These are phyloP conservation scores for Rhazya stricta DNA, from an alignment of 257 asterid genomes.

Conservation along the genomic window DNA sequence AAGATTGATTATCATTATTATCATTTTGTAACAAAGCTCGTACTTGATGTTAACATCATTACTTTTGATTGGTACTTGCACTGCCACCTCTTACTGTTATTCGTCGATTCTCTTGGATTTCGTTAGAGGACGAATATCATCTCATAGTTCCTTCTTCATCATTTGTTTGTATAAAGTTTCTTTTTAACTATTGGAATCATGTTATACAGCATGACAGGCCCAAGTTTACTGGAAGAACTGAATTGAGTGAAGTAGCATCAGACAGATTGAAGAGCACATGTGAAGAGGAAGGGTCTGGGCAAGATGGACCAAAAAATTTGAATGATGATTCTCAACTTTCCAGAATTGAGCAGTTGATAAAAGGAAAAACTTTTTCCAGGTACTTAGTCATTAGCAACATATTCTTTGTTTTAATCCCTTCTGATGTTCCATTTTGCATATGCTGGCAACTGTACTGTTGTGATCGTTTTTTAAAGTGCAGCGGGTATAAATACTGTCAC, in stretches of 20 bases:
- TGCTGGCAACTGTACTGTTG: neutral
- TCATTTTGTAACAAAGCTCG: neutral
- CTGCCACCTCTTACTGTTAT: neutral
- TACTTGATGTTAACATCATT: neutral
- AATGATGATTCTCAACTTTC: slow-evolving; percentile 38
- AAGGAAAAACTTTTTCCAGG: slow-evolving; percentile 66
- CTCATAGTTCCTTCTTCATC: neutral
- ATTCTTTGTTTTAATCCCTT: neutral
- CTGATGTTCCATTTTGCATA: neutral
- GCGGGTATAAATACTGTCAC: neutral
- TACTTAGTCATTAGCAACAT: slow-evolving; percentile 19
- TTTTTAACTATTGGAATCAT: slow-evolving; percentile 12
- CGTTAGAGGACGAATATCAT: neutral
- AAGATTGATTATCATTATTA: neutral
- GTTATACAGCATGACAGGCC: slow-evolving; percentile 42
- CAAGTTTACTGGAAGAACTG: slow-evolving; percentile 37
- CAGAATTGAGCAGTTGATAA: slow-evolving; percentile 64
- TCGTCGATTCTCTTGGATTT: neutral
- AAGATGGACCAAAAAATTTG: slow-evolving; percentile 23
- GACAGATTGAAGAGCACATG: slow-evolving; percentile 14
- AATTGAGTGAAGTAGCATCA: slow-evolving; percentile 21
- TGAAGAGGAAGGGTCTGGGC: slow-evolving; percentile 10
- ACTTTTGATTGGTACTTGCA: neutral
- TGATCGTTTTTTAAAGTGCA: neutral
- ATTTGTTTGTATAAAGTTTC: slow-evolving; percentile 4